Conservation (phyloP, 768 basidiomycete genomes). For the Punctularia strigosozonata region DNA sequence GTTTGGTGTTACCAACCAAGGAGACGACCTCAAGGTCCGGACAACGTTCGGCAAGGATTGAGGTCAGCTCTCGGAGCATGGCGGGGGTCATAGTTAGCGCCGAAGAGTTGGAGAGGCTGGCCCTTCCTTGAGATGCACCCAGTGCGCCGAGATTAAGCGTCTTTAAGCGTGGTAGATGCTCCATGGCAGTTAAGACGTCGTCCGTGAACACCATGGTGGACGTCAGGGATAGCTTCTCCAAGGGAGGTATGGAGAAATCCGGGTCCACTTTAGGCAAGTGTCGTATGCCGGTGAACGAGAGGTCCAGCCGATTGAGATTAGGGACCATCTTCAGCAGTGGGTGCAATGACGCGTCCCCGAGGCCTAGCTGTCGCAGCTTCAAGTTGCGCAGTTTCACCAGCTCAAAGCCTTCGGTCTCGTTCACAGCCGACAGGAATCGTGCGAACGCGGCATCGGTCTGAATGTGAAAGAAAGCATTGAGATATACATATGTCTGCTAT, state of each 20-base stretch:
- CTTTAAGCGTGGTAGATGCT: slow-evolving; percentile 27
- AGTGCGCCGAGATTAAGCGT: slow-evolving; percentile 48
- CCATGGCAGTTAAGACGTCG: slow-evolving; percentile 30
- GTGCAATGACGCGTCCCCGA: slow-evolving; percentile 38
- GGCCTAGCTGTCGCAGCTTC: slow-evolving; percentile 42
- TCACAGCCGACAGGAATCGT: slow-evolving; percentile 25
- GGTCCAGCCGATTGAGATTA: slow-evolving; percentile 40
- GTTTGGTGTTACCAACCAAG: slow-evolving; percentile 52
- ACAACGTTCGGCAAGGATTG: slow-evolving; percentile 23
- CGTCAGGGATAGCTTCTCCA: slow-evolving; percentile 57
- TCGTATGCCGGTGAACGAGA: slow-evolving; percentile 50
- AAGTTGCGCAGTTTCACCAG: slow-evolving; percentile 35
- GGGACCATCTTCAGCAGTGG: slow-evolving; percentile 34
- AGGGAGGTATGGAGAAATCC: slow-evolving; percentile 4
- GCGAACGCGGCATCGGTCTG: slow-evolving; percentile 48
- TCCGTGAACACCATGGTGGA: slow-evolving; percentile 33
- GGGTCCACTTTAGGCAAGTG: slow-evolving; percentile 17
- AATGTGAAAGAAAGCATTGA: background rate
- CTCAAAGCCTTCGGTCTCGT: slow-evolving; percentile 10
- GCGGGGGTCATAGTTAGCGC: slow-evolving; percentile 47
- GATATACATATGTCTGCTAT: background rate
- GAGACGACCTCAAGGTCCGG: slow-evolving; percentile 37
- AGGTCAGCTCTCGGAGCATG: slow-evolving; percentile 30
- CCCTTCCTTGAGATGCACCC: slow-evolving; percentile 33
- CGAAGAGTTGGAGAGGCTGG: slow-evolving; percentile 31